These are phyloP conservation scores for Cryoendolithus antarcticus DNA, from an alignment of 2,329 filamentous ascomycete genomes.

Conservation along the genomic window DNA sequence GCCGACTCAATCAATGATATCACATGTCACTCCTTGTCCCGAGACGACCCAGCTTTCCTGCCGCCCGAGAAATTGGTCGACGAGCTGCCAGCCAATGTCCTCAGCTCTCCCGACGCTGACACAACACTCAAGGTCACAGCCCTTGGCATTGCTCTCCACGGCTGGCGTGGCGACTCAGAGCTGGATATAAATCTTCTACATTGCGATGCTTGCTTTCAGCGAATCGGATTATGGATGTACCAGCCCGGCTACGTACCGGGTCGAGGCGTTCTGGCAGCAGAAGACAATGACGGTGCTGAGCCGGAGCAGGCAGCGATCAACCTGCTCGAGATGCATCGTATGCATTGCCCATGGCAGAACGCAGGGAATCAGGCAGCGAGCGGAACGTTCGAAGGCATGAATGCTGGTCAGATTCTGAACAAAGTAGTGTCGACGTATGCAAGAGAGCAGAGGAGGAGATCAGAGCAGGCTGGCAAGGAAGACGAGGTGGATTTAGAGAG, in stretches of 20 bases:
- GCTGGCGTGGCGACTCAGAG: constrained; percentile 42
- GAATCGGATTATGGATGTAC: constrained; percentile 90
- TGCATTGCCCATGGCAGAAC: constrained; percentile 27
- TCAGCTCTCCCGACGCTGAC: constrained; percentile 8
- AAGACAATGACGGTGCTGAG: constrained; percentile 17
- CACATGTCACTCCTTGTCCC: constrained; percentile 6
- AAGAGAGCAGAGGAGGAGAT: constrained; percentile 20
- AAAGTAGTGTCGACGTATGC: constrained; percentile 19
- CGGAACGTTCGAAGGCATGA: constrained; percentile 20
- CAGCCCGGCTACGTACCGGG: constrained; percentile 39
- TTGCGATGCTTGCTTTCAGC: constrained; percentile 76
- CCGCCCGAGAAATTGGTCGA: constrained; percentile 12
- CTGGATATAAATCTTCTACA: constrained; percentile 60
- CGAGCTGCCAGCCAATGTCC: constrained; percentile 16
- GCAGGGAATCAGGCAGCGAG: constrained; percentile 19
- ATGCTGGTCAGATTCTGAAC: constrained; percentile 21
- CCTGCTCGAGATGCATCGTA: constrained; percentile 23
- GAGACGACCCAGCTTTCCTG: constrained; percentile 5
- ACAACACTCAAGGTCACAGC: constrained; percentile 9
- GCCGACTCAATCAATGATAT: constrained; percentile 16
- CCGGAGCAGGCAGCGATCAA: constrained; percentile 13
- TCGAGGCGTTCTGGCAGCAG: constrained; percentile 19
- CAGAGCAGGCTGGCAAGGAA: constrained; percentile 7
- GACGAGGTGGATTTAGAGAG: constrained; percentile 2
- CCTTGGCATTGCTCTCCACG: constrained; percentile 29